Evolutionary conservation across 805 yeast genomes (phyloP).

Genomic region (Kodamaea kakaduensis): DNA sequence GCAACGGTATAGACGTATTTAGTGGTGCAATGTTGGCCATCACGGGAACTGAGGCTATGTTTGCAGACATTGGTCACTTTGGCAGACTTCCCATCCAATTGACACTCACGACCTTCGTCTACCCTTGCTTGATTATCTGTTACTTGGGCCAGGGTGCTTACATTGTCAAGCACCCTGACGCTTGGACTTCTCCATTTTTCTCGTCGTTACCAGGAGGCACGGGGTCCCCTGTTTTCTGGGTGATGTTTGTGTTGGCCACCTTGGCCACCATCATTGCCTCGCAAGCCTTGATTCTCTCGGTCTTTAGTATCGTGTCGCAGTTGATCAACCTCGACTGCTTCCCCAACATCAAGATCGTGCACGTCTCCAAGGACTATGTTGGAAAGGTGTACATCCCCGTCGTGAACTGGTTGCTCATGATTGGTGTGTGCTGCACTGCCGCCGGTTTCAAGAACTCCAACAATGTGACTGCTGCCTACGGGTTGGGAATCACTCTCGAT

Average conservation of each 20-base stretch:
- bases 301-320: slow-evolving; percentile 49
- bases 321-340: slow-evolving; percentile 52
- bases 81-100: slow-evolving; percentile 48
- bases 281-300: slow-evolving; percentile 56
- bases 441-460: slow-evolving; percentile 49
- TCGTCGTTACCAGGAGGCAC: slow-evolving; percentile 49
- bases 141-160: slow-evolving; percentile 60
- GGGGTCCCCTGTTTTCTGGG: slow-evolving; percentile 45
- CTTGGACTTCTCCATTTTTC: slow-evolving; percentile 43
- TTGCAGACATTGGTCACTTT: slow-evolving; percentile 59
- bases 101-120: slow-evolving; percentile 44
- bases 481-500: slow-evolving; percentile 55
- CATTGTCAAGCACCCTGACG: slow-evolving; percentile 37
- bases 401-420: slow-evolving; percentile 48
- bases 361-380: slow-evolving; percentile 40
- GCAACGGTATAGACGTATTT: slow-evolving; percentile 40
- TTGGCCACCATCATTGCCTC: slow-evolving; percentile 56
- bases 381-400: slow-evolving; percentile 54
- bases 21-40: slow-evolving; percentile 51
- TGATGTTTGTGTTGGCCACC: slow-evolving; percentile 49
- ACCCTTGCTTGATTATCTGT: slow-evolving; percentile 47
- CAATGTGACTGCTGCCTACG: slow-evolving; percentile 57
- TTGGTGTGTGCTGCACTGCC: slow-evolving; percentile 47
- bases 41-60: slow-evolving; percentile 63
- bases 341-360: slow-evolving; percentile 45